Conservation (phyloP, 345 rosid genomes). For the Zanthoxylum bungeanum region DNA sequence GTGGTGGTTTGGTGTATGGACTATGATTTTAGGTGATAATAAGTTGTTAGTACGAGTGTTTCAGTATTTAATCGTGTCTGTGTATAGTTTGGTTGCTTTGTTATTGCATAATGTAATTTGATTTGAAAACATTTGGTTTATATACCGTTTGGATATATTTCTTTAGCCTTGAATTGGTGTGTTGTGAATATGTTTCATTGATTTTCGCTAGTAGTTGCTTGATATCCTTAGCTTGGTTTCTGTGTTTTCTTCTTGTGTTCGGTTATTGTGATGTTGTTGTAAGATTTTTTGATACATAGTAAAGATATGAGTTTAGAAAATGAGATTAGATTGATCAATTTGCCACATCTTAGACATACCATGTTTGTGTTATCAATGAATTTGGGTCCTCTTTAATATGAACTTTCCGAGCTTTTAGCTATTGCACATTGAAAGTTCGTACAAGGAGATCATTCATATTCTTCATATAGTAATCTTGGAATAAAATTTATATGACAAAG, state of each 20-base stretch:
- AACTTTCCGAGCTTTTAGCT: neutral
- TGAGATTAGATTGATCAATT: neutral
- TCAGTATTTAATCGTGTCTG: neutral
- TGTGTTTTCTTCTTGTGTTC: neutral
- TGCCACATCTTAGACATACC: neutral
- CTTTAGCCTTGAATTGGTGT: neutral
- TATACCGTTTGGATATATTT: neutral
- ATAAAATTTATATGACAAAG: neutral
- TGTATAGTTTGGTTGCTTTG: slow-evolving; percentile 21
- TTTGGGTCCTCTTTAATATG: neutral
- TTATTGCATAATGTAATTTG: slow-evolving; percentile 5
- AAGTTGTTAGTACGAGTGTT: slow-evolving; percentile 1
- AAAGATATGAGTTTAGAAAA: neutral
- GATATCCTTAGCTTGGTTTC: too few relatives aligned
- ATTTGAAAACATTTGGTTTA: slow-evolving; percentile 11
- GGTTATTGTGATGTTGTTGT: neutral
- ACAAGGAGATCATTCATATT: neutral
- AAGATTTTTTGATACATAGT: neutral
- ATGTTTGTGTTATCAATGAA: neutral
- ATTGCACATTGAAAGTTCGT: neutral
- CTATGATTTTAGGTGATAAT: slow-evolving; percentile 1
- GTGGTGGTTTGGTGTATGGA: slow-evolving; percentile 2
- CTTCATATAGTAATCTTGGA: neutral
- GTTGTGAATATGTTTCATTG: neutral
- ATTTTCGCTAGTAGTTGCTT: too few relatives aligned